Base-by-base conservation (phyloP, 805 yeast genomes). In the Brettanomyces custersianus region DNA sequence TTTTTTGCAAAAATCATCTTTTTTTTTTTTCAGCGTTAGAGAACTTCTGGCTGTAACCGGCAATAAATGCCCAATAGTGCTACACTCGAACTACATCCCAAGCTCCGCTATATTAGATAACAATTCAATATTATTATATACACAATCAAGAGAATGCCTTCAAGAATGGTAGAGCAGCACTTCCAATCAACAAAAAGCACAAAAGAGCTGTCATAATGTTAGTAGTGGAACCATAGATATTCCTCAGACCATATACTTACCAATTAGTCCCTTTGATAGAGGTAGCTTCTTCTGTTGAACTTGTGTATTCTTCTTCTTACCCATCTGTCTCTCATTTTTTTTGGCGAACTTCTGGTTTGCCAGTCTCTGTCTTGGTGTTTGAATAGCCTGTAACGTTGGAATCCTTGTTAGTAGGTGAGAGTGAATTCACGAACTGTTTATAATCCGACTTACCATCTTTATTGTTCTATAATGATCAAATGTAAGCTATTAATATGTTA, bases 341-440 rank as follows among this genome's bases (percentile, higher is more conserved):
- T 79, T 82, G 49, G 82, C 85, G 58, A 77, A 90, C 56, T 79
- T 83, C 51, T 72, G 73, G 59, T 88, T 88, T n/a, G 95, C 95
- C 37, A 73, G 66, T 62, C 88, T 80, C 63, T 88, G 95, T 51
- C 72, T 77, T 39, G 92, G 88, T 18, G 95, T 81, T 68, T 87
- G 96, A 22, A 67, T 51, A 43, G 83, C 84, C 88, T 59, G 34
- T 20, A 25, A 13, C 17, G 25, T 15, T 27, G 6, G 28, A 13
- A 13, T 10, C 20, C 18, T 25, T 7, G 15, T 7, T 8, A n/a
- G 28, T 25, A n/a, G 15, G 28, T 25, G 15, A 7, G n/a, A 13
- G 15, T 12, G 25, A 10, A 22, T 22, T 22, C 25, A 10, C 25
- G 12, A n/a, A n/a, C 25, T 12, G 12, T 22, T 22, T 9, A 22